Base-by-base conservation (phyloP, 1,284 basidiomycete genomes). In the Microbotryum scabiosae region DNA sequence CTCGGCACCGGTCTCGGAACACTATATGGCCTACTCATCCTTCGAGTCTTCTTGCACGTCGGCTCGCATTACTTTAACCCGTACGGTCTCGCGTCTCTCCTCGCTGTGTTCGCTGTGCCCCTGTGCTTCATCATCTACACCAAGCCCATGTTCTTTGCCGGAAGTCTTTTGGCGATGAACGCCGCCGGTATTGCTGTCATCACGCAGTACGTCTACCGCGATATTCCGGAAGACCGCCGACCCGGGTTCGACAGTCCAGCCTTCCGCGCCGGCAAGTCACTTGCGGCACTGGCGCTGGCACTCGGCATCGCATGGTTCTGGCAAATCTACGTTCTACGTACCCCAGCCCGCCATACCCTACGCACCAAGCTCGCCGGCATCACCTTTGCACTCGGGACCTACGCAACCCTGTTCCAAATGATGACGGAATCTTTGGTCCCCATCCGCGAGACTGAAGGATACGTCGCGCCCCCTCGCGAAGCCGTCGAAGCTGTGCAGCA, bases 341-440 rank as follows among this genome's bases (percentile, higher is more conserved):
- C 73, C 47, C 75, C 75, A 0, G 76, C 75, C 3, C 68, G 74
- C 41, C 58, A 71, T n/a, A 71, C 70, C 10, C 68, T 77, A 6
- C 67, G 76, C 18, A 69, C 72, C 49, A 61, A 65, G 21, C 58
- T 74, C 6, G 73, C 74, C 8, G 58, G 67, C 21, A 46, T 76
- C 45, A 69, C 70, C 28, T 69, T 66, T 49, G 51, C 60, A 1
- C 67, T 73, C 45, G 46, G 51, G 30, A 20, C 70, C n/a, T 74
- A 76, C 52, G 59, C 69, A 21, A 70, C 73, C 16, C 47, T 75
- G 20, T 65, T 75, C 20, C 44, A 28, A 44, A 54, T 45, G 25
- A 41, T 46, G 10, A 30, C 52, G 3, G 47, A 55, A 43, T 63
- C 56, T 46, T 28, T 60, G 16, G 48, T 57, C 36, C 61, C 55